Percentiles rank a stretch among this genome's conserved stretches.
Conservation (phyloP, 495 filamentous ascomycete species). For the Lasiosphaeriaceae sp. region DNA sequence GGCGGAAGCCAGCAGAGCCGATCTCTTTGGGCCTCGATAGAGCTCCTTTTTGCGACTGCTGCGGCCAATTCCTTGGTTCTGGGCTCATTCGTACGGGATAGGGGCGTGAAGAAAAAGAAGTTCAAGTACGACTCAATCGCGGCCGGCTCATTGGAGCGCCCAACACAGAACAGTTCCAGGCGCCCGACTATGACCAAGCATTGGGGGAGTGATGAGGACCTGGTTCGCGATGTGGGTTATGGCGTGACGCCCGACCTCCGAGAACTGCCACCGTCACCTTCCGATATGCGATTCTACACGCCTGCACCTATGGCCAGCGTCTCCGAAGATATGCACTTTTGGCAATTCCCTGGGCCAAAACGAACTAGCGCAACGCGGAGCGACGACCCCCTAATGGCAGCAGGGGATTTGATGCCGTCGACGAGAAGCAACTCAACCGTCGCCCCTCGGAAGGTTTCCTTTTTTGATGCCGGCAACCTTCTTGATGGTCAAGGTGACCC, state of each 20-base stretch:
- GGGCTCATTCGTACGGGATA: slow-evolving; percentile 76
- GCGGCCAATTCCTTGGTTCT: slow-evolving; percentile 76
- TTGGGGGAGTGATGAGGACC: slow-evolving; percentile 82
- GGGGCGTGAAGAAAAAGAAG: slow-evolving; percentile 73
- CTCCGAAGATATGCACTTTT: slow-evolving; percentile 31
- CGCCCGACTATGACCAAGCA: slow-evolving; percentile 51
- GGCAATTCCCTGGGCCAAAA: slow-evolving; percentile 35
- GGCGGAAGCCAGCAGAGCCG: slow-evolving; percentile 68
- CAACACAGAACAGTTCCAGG: slow-evolving; percentile 35
- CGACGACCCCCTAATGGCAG: slow-evolving; percentile 29
- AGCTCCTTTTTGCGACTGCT: slow-evolving; percentile 71
- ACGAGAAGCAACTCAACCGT: slow-evolving; percentile 31
- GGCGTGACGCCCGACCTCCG: slow-evolving; percentile 57
- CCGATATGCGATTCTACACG: slow-evolving; percentile 14
- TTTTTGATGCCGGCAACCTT: slow-evolving; percentile 70
- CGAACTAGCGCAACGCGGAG: slow-evolving; percentile 23
- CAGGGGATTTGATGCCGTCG: slow-evolving; percentile 17
- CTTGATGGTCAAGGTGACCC: slow-evolving; percentile 40
- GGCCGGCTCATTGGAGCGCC: slow-evolving; percentile 43
- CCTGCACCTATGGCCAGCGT: slow-evolving; percentile 29
- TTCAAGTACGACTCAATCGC: slow-evolving; percentile 56
- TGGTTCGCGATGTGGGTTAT: slow-evolving; percentile 69
- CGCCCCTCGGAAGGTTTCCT: slow-evolving; percentile 52
- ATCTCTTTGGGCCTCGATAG: slow-evolving; percentile 72
- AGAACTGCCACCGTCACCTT: slow-evolving; percentile 25